Evolutionary conservation across 306 rosid genomes (phyloP), one percentile per base, ranked within the genome.

Genomic region (Dalbergia cultrata): DNA sequence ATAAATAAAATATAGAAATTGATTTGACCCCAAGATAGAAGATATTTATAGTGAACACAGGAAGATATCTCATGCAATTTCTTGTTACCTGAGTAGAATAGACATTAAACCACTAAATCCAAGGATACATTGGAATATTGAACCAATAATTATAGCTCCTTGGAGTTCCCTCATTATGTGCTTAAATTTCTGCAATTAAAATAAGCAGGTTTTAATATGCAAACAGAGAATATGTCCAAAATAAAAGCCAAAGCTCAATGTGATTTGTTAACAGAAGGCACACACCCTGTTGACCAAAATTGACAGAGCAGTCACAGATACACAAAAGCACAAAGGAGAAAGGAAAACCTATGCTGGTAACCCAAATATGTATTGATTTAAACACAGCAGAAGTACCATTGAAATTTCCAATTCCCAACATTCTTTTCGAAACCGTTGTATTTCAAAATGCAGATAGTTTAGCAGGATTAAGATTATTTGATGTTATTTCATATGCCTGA

Each of bases 131-230:
- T 95, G 99, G 88, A 93, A 93, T 80, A 93, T 66, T 22, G 98
- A 93, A 81, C 98, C 92, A 78, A 95, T 82, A 75, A 95, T 91
- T 86, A 95, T 86, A 77, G 97, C 99, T 83, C 99, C 99, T 86
- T 95, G 99, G 52, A 95, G 91, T 88, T 95, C 99, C 80, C 92
- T 91, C 99, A 95, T 95, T 88, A 95, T 95, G 82, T 89, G 94
- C 83, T 92, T 87, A 86, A 95, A 95, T 86, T 93, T 95, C 99
- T 95, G 93, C 86, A 85, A 70, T 69, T 68, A 43, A 26, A 52
- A 66, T 58, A 72, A 80, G 39, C 82, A 68, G 18, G 60, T 22
- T 31, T 85, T 47, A 70, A 41, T 54, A 78, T 33, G 70, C 52
- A 78, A 75, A 65, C 63, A 41, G 70, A 17, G 79, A 81, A 60